Evolutionary conservation across 257 asterid genomes (phyloP), one percentile per base, ranked within the genome.

Genomic region (Salvia rosmarinus): DNA sequence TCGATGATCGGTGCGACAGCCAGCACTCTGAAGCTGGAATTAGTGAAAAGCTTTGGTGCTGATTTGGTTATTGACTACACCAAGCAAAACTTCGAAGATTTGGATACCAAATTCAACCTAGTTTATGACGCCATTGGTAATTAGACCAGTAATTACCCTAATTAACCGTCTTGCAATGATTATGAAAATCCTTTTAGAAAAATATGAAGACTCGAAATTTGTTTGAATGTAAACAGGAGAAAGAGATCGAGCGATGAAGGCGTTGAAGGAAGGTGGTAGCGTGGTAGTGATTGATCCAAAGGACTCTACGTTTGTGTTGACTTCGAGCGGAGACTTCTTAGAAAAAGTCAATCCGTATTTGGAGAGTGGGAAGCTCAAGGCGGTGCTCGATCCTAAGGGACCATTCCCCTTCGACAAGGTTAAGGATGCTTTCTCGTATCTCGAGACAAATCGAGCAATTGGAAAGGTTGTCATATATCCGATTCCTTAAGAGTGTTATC

Each of bases 11-110:
- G 90, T 60, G 91, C 92, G 9, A 90, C 97, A 13, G 70, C 95
- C 4, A 90, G 96, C 86, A 84, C 96, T 0, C 75, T 71, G 6
- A 91, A 94, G 65, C 51, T 85, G 84, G 93, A 85, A 8, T 44
- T 90, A 42, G 54, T 93, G 60, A 85, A 76, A 75, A 89, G 85
- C 79, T 79, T 93, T 65, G 98, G 97, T 21, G 92, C 83, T 9
- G 96, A 93, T 77, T 68, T 88, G 67, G 88, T 88, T 14, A 90
- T 93, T 21, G 98, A 93, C 81, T 93, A 93, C 83, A 93, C 95
- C 4, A 88, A 87, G 82, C 84, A 85, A 65, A 86, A 86, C 71
- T 87, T 85, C 9, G 96, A 90, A 79, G 90, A 88, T 9, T 81
- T 84, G 0, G 83, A 86, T 1, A 95, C 89, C 68, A 93, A 86